Conservation (phyloP, 805 yeast species). For the Pichia nanzhaoensis region DNA sequence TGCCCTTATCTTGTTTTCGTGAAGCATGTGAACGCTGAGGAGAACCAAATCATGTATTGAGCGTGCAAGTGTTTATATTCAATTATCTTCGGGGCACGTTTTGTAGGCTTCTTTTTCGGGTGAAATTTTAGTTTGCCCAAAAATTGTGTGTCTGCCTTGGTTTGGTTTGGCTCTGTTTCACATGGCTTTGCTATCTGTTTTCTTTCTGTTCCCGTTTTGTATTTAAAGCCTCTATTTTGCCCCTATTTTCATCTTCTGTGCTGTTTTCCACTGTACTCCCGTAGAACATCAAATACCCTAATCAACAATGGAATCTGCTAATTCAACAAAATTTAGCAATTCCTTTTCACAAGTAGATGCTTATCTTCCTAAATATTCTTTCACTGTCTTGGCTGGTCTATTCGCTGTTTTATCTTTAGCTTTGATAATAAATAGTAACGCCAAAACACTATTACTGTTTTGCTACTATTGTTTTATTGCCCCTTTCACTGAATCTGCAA, state of each 20-base stretch:
- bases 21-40: not conserved
- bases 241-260: too few species aligned
- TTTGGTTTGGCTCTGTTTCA: too few species aligned
- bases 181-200: too few species aligned
- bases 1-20: too few species aligned
- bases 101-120: not conserved
- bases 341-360: not conserved
- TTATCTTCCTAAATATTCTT: conserved; percentile 8
- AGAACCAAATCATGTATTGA: too few species aligned
- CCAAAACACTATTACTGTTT: conserved; percentile 27
- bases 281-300: not conserved
- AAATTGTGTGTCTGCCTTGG: too few species aligned
- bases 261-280: not conserved
- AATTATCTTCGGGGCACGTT: conserved; percentile 5
- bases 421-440: conserved; percentile 12
- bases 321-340: conserved; percentile 2
- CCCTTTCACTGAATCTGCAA: conserved; percentile 40
- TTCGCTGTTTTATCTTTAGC: not conserved
- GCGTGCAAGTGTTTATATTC: too few species aligned
- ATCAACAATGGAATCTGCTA: not conserved
- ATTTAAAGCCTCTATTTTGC: too few species aligned
- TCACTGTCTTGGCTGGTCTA: not conserved
- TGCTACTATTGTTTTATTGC: conserved; percentile 51
- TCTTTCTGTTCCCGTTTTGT: too few species aligned
- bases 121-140: too few species aligned